Conservation (phyloP, 1,139 yeast species). For the Nakaseomyces kungkrabaensis region DNA sequence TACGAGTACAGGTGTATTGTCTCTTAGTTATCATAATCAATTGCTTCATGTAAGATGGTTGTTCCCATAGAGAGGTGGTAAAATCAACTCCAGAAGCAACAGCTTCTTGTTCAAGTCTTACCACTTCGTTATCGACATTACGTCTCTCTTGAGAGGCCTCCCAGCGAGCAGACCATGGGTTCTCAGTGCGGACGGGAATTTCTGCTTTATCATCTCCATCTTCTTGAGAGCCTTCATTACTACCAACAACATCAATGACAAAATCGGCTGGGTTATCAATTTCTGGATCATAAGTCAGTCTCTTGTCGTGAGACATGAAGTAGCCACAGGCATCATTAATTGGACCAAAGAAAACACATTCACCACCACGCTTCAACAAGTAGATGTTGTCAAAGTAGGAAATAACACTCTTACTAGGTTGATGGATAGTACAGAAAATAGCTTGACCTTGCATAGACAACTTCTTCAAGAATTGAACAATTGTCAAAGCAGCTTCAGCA, state of each 20-base stretch:
- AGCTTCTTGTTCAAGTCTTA: slow-evolving; percentile 19
- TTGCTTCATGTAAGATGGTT: slow-evolving; percentile 23
- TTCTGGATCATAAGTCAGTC: slow-evolving; percentile 13
- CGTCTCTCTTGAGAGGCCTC: slow-evolving; percentile 30
- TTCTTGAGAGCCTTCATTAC: slow-evolving; percentile 5
- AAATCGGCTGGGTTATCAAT: slow-evolving; percentile 53
- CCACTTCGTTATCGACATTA: slow-evolving; percentile 20
- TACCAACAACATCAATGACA: slow-evolving; percentile 45
- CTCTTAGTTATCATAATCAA: slow-evolving; percentile 30
- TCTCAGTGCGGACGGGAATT: slow-evolving; percentile 40
- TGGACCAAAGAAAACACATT: slow-evolving; percentile 37
- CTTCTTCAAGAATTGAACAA: slow-evolving; percentile 34
- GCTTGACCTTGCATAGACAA: slow-evolving; percentile 41
- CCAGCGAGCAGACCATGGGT: slow-evolving; percentile 40
- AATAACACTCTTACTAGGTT: slow-evolving; percentile 29
- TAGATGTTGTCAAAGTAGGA: slow-evolving; percentile 36
- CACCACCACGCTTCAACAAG: slow-evolving; percentile 36
- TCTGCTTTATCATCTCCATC: slow-evolving; percentile 4
- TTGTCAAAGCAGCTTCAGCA: slow-evolving; percentile 41
- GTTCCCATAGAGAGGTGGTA: slow-evolving; percentile 29
- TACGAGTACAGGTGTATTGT: slow-evolving; percentile 32
- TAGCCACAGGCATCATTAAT: slow-evolving; percentile 34
- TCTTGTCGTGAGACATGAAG: slow-evolving; percentile 24
- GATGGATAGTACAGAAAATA: slow-evolving; percentile 40
- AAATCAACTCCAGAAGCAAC: slow-evolving; percentile 17